Evolutionary conservation across 495 filamentous ascomycete genomes (phyloP).

Genomic region (Penicillium odoratum): DNA sequence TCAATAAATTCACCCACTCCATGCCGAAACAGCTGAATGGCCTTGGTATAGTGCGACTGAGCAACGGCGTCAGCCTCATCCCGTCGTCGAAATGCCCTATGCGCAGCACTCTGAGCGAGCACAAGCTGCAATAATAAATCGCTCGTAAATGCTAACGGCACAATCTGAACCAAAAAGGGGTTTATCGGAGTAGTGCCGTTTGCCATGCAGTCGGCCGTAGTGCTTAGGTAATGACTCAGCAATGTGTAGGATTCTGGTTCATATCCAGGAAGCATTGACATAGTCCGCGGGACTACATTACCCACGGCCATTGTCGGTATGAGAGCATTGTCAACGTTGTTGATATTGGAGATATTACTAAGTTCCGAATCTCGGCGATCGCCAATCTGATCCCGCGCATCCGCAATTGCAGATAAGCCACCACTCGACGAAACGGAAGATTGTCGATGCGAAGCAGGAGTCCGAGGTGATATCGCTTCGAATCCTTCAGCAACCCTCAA

Average conservation of each 20-base stretch:
- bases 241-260: conserved; percentile 35
- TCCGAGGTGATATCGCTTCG: conserved; percentile 10
- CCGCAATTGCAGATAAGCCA: conserved; percentile 14
- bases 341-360: not conserved
- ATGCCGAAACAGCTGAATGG: conserved; percentile 33
- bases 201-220: conserved; percentile 41
- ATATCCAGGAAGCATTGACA: conserved; percentile 38
- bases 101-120: conserved; percentile 40
- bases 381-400: not conserved
- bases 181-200: conserved; percentile 41
- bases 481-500: conserved; percentile 12
- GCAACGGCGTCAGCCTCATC: conserved; percentile 38
- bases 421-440: conserved; percentile 20
- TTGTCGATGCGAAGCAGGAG: conserved; percentile 17
- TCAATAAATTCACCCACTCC: conserved; percentile 39
- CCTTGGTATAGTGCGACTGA: conserved; percentile 37
- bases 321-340: conserved; percentile 4
- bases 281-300: conserved; percentile 27
- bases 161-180: conserved; percentile 40
- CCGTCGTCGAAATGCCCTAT: conserved; percentile 36
- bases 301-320: conserved; percentile 15
- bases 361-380: conserved; percentile 6
- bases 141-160: conserved; percentile 40
- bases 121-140: conserved; percentile 39
- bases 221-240: conserved; percentile 38